Evolutionary conservation across 2,329 filamentous ascomycete genomes (phyloP).

Genomic region (Colletotrichum eremochloae): DNA sequence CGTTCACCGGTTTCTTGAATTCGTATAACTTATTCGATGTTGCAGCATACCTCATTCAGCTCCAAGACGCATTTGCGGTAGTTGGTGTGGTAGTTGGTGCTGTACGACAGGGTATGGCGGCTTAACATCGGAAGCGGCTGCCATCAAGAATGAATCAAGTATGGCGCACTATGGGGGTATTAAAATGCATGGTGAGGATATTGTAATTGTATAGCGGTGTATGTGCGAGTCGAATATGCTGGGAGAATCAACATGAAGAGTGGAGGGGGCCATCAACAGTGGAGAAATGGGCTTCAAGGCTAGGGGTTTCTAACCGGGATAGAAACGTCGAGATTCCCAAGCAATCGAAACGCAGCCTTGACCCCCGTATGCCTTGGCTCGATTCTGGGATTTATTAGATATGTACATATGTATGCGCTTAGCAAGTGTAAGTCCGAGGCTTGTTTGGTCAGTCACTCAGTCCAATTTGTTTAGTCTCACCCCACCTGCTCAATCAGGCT

Average conservation of each 20-base stretch:
- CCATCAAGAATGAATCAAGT: not conserved
- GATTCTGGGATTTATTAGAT: not conserved
- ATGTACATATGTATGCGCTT: not conserved
- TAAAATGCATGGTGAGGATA: no score
- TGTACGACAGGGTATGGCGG: not conserved
- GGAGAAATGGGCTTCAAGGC: not conserved
- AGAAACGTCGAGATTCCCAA: not conserved
- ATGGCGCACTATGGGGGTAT: not conserved
- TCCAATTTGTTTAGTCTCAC: not conserved
- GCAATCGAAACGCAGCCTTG: not conserved
- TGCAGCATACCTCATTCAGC: not conserved
- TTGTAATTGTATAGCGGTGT: constrained; percentile 3
- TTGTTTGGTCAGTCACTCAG: not conserved
- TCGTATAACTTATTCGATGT: constrained; percentile 8
- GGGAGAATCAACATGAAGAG: not conserved
- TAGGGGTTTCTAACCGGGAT: not conserved
- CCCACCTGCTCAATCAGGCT: constrained; percentile 20
- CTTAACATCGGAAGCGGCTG: no score
- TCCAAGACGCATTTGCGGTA: not conserved
- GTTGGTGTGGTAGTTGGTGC: not conserved
- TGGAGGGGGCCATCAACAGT: not conserved
- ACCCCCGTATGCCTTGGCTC: not conserved
- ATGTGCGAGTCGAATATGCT: not conserved
- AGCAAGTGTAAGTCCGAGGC: not conserved
- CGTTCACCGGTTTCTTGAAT: constrained; percentile 13